These are phyloP conservation scores for Cladosporium sp. DNA, from an alignment of 2,329 filamentous ascomycete species.

Conservation along the genomic window DNA sequence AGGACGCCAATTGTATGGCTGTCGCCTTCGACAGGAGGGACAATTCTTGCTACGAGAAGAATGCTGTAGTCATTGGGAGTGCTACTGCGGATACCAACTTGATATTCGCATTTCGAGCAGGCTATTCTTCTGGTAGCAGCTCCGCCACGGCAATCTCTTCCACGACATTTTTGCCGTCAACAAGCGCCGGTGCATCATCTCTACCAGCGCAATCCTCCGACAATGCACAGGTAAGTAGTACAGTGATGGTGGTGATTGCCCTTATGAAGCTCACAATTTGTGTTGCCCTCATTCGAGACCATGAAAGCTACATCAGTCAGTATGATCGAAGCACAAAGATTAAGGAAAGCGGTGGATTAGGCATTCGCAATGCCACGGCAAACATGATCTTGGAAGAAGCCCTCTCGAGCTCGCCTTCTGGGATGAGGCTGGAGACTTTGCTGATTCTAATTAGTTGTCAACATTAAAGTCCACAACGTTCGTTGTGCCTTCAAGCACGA, in stretches of 20 bases:
- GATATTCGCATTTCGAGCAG: constrained; percentile 5
- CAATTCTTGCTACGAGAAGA: constrained; percentile 6
- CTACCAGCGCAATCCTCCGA: not conserved
- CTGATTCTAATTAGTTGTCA: not conserved
- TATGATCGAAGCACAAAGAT: no score
- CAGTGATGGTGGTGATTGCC: no score
- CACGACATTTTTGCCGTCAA: not conserved
- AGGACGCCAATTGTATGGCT: constrained; percentile 1
- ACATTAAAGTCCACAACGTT: not conserved
- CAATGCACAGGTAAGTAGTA: not conserved
- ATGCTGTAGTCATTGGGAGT: not conserved
- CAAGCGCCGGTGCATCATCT: not conserved
- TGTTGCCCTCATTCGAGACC: no score
- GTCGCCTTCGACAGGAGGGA: constrained; percentile 6
- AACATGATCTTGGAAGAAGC: not conserved
- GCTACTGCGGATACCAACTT: not conserved
- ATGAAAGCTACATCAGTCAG: no score
- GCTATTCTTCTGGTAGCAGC: not conserved
- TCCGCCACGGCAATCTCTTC: not conserved
- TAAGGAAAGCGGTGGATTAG: no score
- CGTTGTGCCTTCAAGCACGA: not conserved
- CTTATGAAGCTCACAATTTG: not conserved
- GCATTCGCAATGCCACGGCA: not conserved
- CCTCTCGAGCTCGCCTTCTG: no score
- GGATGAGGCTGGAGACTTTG: not conserved